A percentile compares a stretch with the other conserved stretches of the same genome.
Evolutionary conservation across 2,329 filamentous ascomycete genomes (phyloP).

Genomic region (Chaetomium sp.): DNA sequence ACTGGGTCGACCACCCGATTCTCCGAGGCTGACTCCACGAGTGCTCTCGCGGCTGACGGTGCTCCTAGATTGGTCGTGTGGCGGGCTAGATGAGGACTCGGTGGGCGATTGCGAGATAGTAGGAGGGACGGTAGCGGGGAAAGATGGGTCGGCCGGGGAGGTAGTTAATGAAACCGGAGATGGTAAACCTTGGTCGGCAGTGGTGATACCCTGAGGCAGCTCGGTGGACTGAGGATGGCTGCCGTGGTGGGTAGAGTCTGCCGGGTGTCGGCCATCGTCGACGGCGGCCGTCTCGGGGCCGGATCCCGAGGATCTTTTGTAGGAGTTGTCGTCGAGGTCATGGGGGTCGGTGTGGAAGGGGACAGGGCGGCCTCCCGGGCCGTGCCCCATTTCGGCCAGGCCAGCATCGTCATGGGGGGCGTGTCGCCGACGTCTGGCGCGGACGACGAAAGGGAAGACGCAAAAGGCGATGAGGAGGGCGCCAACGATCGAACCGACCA

Average conservation of each 20-base stretch:
- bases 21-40: conserved; percentile 20
- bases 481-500: conserved; percentile 29
- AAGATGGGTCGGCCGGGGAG: conserved; percentile 16
- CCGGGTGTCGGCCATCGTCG: conserved; percentile 5
- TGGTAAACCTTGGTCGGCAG: conserved; percentile 20
- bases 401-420: conserved; percentile 22
- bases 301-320: conserved; percentile 18
- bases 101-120: conserved; percentile 5
- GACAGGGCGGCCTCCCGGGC: conserved; percentile 19
- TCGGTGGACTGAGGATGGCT: conserved; percentile 6
- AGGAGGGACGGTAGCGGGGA: conserved; percentile 10
- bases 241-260: conserved; percentile 11
- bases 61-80: conserved; percentile 10
- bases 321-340: conserved; percentile 16
- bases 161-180: conserved; percentile 21
- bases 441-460: conserved; percentile 29
- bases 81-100: conserved; percentile 3
- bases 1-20: conserved; percentile 21
- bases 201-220: conserved; percentile 12
- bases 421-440: conserved; percentile 24
- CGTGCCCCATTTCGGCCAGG: conserved; percentile 28
- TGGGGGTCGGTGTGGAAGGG: conserved; percentile 13
- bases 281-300: conserved; percentile 5
- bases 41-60: conserved; percentile 19
- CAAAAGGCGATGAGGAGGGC: conserved; percentile 28